A percentile compares a stretch with the other conserved stretches of the same genome.
phyloP scores from a whole-genome alignment of 2,329 filamentous ascomycete species.

The Tolypocladium amazonense region DNA sequence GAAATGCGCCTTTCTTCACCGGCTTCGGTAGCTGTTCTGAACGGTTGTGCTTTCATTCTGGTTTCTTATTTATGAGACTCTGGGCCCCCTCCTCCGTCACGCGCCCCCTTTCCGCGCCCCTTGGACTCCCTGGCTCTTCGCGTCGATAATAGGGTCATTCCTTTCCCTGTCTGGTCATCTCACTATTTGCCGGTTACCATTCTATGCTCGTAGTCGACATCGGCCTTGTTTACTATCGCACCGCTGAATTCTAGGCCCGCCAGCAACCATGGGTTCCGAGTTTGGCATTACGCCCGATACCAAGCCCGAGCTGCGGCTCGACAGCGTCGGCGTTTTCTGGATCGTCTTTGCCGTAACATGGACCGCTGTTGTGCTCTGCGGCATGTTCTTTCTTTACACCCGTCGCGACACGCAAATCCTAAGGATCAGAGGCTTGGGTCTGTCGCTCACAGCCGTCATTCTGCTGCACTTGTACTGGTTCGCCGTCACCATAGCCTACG shows the following conservation, averaged over 20 bases:
- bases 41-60: not conserved
- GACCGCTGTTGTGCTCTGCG: conserved; percentile 25
- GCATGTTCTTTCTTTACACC: conserved; percentile 28
- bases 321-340: conserved; percentile 30
- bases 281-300: conserved; percentile 19
- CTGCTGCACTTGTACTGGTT: conserved; percentile 33
- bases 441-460: conserved; percentile 29
- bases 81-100: not conserved
- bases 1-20: not conserved
- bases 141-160: not conserved
- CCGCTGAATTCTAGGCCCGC: not conserved
- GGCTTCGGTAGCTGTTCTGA: not conserved
- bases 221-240: not conserved
- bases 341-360: conserved; percentile 24
- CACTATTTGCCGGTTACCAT: not conserved
- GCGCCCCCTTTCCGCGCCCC: not conserved
- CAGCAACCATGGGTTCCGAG: conserved; percentile 18
- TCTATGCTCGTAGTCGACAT: not conserved
- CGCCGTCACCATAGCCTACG: conserved; percentile 26
- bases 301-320: conserved; percentile 20
- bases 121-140: not conserved
- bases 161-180: not conserved
- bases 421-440: conserved; percentile 25
- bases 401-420: conserved; percentile 29
- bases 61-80: not conserved